Conservation (phyloP, 805 yeast species). For the Candida stauntonica region DNA sequence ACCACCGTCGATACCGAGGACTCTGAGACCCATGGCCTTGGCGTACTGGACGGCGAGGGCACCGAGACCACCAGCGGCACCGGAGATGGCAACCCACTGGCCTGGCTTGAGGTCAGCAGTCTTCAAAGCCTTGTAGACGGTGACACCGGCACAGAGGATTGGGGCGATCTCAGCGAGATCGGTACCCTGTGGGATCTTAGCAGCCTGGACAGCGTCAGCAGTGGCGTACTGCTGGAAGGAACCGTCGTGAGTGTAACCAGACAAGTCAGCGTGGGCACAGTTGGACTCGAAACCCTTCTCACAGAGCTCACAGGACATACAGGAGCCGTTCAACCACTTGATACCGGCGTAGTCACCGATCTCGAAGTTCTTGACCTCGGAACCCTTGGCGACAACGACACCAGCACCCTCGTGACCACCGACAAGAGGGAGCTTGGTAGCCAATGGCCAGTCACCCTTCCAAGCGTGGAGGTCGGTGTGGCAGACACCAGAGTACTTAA, state of each 20-base stretch:
- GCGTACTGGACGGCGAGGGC: slow-evolving; percentile 73
- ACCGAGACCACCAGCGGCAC: slow-evolving; percentile 81
- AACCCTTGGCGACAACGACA: slow-evolving; percentile 73
- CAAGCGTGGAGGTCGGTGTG: slow-evolving; percentile 94
- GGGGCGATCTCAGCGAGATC: slow-evolving; percentile 78
- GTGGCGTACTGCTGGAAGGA: slow-evolving; percentile 89
- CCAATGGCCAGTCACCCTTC: slow-evolving; percentile 91
- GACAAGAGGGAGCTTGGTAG: slow-evolving; percentile 67
- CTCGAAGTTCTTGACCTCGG: slow-evolving; percentile 62
- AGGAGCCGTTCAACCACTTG: slow-evolving; percentile 80
- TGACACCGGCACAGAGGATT: slow-evolving; percentile 86
- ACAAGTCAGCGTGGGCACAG: slow-evolving; percentile 65
- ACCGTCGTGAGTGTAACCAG: slow-evolving; percentile 89
- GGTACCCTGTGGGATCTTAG: slow-evolving; percentile 66
- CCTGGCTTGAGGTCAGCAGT: slow-evolving; percentile 68
- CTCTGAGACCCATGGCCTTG: slow-evolving; percentile 71
- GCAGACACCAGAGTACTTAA: slow-evolving; percentile 88
- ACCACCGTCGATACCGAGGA: slow-evolving; percentile 69
- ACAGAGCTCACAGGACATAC: slow-evolving; percentile 75
- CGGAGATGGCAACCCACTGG: slow-evolving; percentile 72
- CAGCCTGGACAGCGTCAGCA: slow-evolving; percentile 86
- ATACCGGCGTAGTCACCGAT: slow-evolving; percentile 80
- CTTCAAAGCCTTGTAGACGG: slow-evolving; percentile 87
- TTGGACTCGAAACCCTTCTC: slow-evolving; percentile 61
- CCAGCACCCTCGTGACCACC: slow-evolving; percentile 95